These are phyloP conservation scores for Termitomyces sp. DNA, from an alignment of 768 basidiomycete species.

Conservation along the genomic window DNA sequence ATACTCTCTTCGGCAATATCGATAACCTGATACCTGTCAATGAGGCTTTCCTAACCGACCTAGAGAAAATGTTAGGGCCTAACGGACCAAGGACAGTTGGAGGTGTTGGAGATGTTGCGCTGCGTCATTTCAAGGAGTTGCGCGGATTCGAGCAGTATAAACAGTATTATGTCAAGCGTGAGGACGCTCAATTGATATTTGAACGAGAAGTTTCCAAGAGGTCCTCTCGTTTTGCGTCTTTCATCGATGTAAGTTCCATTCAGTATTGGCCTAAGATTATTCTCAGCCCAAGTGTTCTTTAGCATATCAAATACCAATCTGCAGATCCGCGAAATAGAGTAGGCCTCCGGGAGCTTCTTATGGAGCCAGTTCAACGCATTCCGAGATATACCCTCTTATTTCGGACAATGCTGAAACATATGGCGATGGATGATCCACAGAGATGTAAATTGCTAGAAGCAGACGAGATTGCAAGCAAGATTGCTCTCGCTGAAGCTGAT, in stretches of 20 bases:
- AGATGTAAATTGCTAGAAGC: conserved; percentile 77
- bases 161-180: conserved; percentile 87
- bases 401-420: conserved; percentile 87
- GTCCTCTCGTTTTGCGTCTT: conserved; percentile 76
- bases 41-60: conserved; percentile 74
- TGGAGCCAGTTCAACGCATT: conserved; percentile 96
- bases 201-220: conserved; percentile 77
- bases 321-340: conserved; percentile 73
- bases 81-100: conserved; percentile 49
- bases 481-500: conserved; percentile 88
- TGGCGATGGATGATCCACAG: conserved; percentile 74
- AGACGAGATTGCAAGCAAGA: conserved; percentile 81
- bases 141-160: conserved; percentile 88
- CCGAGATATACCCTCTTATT: conserved; percentile 92
- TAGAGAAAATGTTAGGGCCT: conserved; percentile 74
- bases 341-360: conserved; percentile 84
- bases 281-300: conserved; percentile 9
- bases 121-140: conserved; percentile 81
- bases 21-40: conserved; percentile 88
- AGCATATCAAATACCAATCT: conserved; percentile 86
- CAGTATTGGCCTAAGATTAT: neutral
- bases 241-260: conserved; percentile 68
- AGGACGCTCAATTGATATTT: conserved; percentile 87
- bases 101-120: conserved; percentile 77
- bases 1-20: conserved; percentile 89